Conservation (phyloP, 768 basidiomycete genomes). For the Pleurotus giganteus region DNA sequence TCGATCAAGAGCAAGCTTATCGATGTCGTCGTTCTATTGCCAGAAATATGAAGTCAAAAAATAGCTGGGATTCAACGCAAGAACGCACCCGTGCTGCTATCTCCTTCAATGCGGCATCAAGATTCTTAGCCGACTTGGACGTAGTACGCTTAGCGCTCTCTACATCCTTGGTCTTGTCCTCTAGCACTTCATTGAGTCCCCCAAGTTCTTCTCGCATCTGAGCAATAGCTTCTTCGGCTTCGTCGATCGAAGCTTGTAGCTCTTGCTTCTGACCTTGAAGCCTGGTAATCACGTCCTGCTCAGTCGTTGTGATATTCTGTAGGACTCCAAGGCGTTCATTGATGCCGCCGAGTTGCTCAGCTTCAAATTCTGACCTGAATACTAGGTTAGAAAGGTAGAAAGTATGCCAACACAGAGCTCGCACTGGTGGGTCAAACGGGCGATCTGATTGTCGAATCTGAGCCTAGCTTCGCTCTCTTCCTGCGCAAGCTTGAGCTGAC, state of each 20-base stretch:
- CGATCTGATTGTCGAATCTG: slow-evolving; percentile 83
- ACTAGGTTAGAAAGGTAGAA: slow-evolving; percentile 10
- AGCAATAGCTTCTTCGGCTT: slow-evolving; percentile 52
- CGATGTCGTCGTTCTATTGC: slow-evolving; percentile 45
- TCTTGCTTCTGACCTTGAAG: slow-evolving; percentile 53
- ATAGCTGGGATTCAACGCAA: not conserved
- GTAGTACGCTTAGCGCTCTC: slow-evolving; percentile 75
- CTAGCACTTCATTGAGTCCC: slow-evolving; percentile 58
- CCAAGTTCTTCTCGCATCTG: slow-evolving; percentile 62
- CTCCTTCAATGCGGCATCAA: slow-evolving; percentile 90
- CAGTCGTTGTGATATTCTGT: slow-evolving; percentile 46
- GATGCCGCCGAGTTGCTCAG: slow-evolving; percentile 64
- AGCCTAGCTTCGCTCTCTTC: slow-evolving; percentile 84
- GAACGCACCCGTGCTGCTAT: slow-evolving; percentile 69
- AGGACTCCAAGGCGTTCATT: slow-evolving; percentile 63
- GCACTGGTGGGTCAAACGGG: slow-evolving; percentile 82
- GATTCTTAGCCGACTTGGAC: slow-evolving; percentile 63
- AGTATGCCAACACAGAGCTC: slow-evolving; percentile 16
- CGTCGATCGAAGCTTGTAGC: slow-evolving; percentile 58
- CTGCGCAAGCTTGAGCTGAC: slow-evolving; percentile 84
- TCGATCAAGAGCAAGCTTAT: slow-evolving; percentile 68
- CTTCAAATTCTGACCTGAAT: slow-evolving; percentile 77
- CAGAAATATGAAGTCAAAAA: not conserved
- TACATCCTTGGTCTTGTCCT: slow-evolving; percentile 71
- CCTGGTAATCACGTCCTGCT: slow-evolving; percentile 50